Conservation (phyloP, 2,329 filamentous ascomycete species). For the Aphanocladium album region DNA sequence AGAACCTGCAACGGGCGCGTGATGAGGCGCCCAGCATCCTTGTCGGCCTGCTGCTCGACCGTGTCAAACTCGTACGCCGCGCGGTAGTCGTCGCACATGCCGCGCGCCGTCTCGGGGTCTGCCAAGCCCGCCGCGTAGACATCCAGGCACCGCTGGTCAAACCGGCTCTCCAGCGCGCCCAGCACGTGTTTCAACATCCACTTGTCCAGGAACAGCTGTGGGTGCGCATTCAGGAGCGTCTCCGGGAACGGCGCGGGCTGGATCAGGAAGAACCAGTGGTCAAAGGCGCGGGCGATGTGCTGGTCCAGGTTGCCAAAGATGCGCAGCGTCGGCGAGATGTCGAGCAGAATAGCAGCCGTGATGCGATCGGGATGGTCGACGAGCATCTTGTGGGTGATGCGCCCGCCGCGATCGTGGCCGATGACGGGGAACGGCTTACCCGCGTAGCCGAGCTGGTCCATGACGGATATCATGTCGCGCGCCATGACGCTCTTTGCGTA, state of each 20-base stretch:
- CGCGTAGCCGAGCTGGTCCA: constrained; percentile 36
- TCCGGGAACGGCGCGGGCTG: constrained; percentile 48
- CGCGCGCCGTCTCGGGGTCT: constrained; percentile 38
- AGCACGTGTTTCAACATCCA: constrained; percentile 34
- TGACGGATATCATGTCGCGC: constrained; percentile 39
- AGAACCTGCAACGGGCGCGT: constrained; percentile 37
- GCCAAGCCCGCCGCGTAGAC: constrained; percentile 38
- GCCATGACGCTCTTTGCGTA: constrained; percentile 49
- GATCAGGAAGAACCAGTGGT: constrained; percentile 56
- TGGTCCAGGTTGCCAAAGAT: constrained; percentile 44
- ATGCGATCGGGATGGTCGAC: constrained; percentile 41
- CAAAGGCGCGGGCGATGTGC: constrained; percentile 45
- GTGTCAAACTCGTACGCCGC: constrained; percentile 42
- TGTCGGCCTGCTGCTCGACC: constrained; percentile 38
- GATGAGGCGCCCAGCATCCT: constrained; percentile 34
- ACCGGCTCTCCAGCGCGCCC: constrained; percentile 29
- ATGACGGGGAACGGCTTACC: constrained; percentile 40
- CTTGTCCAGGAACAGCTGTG: constrained; percentile 35
- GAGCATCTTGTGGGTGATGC: constrained; percentile 49
- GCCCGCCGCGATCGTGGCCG: constrained; percentile 53
- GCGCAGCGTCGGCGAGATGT: constrained; percentile 50
- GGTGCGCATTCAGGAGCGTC: constrained; percentile 35
- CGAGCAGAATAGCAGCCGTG: constrained; percentile 39
- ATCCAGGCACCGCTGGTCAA: constrained; percentile 29
- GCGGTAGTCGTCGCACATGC: constrained; percentile 52